phyloP scores from a whole-genome alignment of 495 filamentous ascomycete genomes.

The Aspergillus incahuasiensis region DNA sequence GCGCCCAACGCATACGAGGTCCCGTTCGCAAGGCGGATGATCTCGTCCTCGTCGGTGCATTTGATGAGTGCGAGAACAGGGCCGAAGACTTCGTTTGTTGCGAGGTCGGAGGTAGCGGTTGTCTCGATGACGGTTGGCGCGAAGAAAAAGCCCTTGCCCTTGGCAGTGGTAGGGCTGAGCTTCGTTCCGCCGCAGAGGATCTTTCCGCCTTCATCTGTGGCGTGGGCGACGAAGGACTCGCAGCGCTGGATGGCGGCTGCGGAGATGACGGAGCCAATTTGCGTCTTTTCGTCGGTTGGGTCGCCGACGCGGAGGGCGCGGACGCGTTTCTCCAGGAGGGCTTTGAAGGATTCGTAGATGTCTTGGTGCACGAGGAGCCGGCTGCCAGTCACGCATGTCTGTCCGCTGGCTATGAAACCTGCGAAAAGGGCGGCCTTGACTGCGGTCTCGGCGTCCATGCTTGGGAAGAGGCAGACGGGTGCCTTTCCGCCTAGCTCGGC shows the following conservation, averaged over 20 bases:
- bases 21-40: slow-evolving; percentile 44
- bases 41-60: slow-evolving; percentile 46
- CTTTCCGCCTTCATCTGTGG: slow-evolving; percentile 26
- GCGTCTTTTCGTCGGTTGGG: slow-evolving; percentile 38
- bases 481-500: slow-evolving; percentile 61
- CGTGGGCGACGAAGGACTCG: slow-evolving; percentile 27
- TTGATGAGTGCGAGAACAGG: slow-evolving; percentile 46
- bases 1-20: slow-evolving; percentile 49
- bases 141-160: slow-evolving; percentile 52
- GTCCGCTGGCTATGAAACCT: slow-evolving; percentile 56
- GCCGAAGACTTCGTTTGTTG: slow-evolving; percentile 46
- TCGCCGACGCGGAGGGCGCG: slow-evolving; percentile 45
- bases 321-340: slow-evolving; percentile 31
- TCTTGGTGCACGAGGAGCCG: slow-evolving; percentile 51
- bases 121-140: slow-evolving; percentile 51
- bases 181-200: slow-evolving; percentile 33
- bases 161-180: slow-evolving; percentile 10
- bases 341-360: slow-evolving; percentile 37
- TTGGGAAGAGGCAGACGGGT: slow-evolving; percentile 50
- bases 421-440: slow-evolving; percentile 56
- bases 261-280: slow-evolving; percentile 44
- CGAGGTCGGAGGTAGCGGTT: slow-evolving; percentile 23
- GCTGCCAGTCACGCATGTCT: slow-evolving; percentile 59
- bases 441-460: slow-evolving; percentile 46
- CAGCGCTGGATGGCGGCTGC: slow-evolving; percentile 31